Base-by-base conservation (phyloP, 1,139 yeast genomes). In the Yamadazyma dendronema region DNA sequence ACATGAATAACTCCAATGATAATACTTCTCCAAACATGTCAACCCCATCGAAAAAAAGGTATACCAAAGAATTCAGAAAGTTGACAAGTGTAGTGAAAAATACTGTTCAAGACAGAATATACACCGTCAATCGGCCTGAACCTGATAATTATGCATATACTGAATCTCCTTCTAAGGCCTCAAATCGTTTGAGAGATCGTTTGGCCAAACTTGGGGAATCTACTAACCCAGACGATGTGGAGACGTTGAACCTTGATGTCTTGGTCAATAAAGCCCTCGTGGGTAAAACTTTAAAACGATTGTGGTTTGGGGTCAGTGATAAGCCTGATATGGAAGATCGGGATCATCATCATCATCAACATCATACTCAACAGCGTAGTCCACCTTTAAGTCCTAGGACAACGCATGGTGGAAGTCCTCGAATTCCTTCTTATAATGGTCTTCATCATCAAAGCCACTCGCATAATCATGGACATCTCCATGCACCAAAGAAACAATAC, bases 51-150 rank as follows among this genome's bases (percentile, higher is more conserved):
- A 53, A 60, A 51, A 42, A 56, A 55, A 39, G 61, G 37, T 70
- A 70, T 39, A 61, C 73, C 21, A 63, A 65, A 42, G 76, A 84
- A 51, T 64, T 83, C 36, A 75, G 81, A 43, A 83, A 82, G 36
- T 62, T 84, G 38, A 79, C 81, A 28, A 79, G 75, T 50, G 85
- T 71, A 19, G 87, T 86, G 30, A 85, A 84, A 48, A 75, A 76
- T 19, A 83, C 90, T 0, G 87, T 86, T 33, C 87, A 83, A 52
- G 95, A 86, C 51, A 63, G 62, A 43, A 64, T 69, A 17, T 59
- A 53, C 37, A 61, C 64, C 4, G 59, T 60, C 4, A 56, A 54
- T 27, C 56, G 58, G 30, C 60, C 56, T 30, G 59, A 53, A 21
- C 63, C 60, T 27, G 64, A 59, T 16, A 52, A 47, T 7, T 39